Evolutionary conservation across 2,329 filamentous ascomycete genomes (phyloP).

Genomic region (Aspergillus ustus): DNA sequence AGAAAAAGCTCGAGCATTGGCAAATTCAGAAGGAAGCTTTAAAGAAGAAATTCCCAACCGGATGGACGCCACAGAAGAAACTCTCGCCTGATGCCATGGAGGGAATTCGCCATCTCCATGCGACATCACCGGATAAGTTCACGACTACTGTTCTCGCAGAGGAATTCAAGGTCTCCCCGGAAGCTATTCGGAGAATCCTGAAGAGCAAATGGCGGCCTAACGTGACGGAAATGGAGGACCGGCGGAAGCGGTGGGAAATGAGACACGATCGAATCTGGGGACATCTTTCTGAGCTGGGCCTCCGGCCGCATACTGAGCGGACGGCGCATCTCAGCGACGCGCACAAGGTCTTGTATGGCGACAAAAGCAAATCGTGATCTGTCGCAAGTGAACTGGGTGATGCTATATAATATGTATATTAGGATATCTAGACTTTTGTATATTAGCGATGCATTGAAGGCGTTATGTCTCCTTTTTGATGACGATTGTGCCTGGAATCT

Average conservation of each 20-base stretch:
- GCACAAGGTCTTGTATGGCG: constrained; percentile 31
- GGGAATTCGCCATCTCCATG: constrained; percentile 83
- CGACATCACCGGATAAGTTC: constrained; percentile 76
- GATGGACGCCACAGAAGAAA: constrained; percentile 82
- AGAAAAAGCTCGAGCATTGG: constrained; percentile 64
- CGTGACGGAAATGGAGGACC: constrained; percentile 43
- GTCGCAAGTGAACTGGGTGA: not conserved
- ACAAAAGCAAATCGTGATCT: constrained; percentile 14
- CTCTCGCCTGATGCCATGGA: constrained; percentile 89
- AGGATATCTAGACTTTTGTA: not conserved
- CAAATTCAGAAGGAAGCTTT: constrained; percentile 74
- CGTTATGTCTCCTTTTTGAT: not conserved
- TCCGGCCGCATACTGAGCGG: constrained; percentile 59
- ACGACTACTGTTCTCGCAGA: constrained; percentile 73
- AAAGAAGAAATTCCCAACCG: constrained; percentile 74
- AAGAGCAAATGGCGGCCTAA: constrained; percentile 57
- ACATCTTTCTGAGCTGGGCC: constrained; percentile 54
- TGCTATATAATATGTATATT: not conserved
- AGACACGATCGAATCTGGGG: constrained; percentile 52
- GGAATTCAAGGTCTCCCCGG: constrained; percentile 83
- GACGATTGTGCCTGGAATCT: not conserved
- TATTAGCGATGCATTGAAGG: constrained; percentile 5
- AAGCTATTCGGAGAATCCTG: constrained; percentile 85
- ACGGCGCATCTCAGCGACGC: constrained; percentile 31
- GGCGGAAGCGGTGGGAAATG: constrained; percentile 50